phyloP scores from a whole-genome alignment of 345 rosid genomes.

The Brassica juncea region DNA sequence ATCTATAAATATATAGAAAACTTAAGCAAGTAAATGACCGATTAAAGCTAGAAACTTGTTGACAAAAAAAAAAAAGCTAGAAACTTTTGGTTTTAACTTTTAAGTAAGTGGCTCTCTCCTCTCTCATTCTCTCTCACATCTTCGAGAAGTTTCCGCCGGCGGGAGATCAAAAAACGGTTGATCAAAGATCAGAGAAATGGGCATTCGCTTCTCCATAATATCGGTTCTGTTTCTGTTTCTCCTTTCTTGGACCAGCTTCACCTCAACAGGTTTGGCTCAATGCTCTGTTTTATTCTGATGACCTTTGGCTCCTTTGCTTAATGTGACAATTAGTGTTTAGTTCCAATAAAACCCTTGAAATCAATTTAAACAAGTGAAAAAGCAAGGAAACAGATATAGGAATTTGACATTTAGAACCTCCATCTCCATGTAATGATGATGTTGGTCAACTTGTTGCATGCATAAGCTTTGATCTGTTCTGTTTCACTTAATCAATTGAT shows the following conservation, averaged over 20 bases:
- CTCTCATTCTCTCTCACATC: constrained; percentile 1
- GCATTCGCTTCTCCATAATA: constrained; percentile 35
- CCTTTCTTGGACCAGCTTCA: constrained; percentile 48
- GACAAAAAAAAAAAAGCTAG: not conserved
- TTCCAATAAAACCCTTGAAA: not conserved
- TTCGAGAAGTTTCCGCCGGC: constrained; percentile 34
- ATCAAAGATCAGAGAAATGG: constrained; percentile 41
- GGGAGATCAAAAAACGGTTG: constrained; percentile 23
- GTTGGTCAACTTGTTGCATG: not conserved
- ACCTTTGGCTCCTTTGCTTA: not conserved
- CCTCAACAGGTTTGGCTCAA: constrained; percentile 52
- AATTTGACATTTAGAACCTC: not conserved
- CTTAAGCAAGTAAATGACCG: constrained; percentile 17
- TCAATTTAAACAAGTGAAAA: not conserved
- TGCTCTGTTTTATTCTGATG: not conserved
- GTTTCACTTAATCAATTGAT: not conserved
- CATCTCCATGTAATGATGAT: not conserved
- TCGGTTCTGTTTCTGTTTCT: constrained; percentile 42
- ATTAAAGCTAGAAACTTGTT: constrained; percentile 10
- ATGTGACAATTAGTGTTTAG: not conserved
- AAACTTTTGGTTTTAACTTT: constrained; percentile 34
- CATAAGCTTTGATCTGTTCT: not conserved
- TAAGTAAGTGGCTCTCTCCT: constrained; percentile 27
- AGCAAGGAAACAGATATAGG: not conserved
- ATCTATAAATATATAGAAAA: constrained; percentile 1